Evolutionary conservation across 768 basidiomycete genomes (phyloP).

Genomic region (Pisolithus microcarpus): DNA sequence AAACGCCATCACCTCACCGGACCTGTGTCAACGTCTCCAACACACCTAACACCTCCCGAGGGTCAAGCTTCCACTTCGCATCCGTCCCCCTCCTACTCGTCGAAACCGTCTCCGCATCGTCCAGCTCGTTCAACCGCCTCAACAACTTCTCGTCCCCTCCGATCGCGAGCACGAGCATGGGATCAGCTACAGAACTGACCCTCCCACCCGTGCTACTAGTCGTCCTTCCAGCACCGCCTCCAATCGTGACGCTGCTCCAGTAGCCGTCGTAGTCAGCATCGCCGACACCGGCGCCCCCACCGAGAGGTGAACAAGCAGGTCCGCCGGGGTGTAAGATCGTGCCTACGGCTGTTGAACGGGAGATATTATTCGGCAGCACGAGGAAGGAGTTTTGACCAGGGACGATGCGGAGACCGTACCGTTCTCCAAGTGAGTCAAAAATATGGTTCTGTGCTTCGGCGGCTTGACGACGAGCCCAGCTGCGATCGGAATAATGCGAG

Average conservation of each 20-base stretch:
- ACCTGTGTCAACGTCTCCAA: slow-evolving; percentile 27
- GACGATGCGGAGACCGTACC: slow-evolving; percentile 77
- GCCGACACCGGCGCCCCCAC: slow-evolving; percentile 4
- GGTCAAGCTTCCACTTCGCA: slow-evolving; percentile 58
- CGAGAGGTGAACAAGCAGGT: slow-evolving; percentile 31
- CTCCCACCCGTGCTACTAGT: slow-evolving; percentile 33
- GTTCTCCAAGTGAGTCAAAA: slow-evolving; percentile 80
- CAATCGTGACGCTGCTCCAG: background rate
- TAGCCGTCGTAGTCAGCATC: background rate
- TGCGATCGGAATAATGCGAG: slow-evolving; percentile 47
- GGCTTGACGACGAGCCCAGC: slow-evolving; percentile 82
- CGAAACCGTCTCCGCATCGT: slow-evolving; percentile 63
- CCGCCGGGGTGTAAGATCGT: slow-evolving; percentile 67
- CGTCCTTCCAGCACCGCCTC: background rate
- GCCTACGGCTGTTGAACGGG: slow-evolving; percentile 75
- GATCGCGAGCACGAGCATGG: slow-evolving; percentile 56
- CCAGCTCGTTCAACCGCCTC: slow-evolving; percentile 67
- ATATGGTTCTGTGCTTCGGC: slow-evolving; percentile 91
- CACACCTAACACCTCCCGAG: slow-evolving; percentile 29
- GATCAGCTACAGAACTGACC: slow-evolving; percentile 32
- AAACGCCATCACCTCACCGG: background rate
- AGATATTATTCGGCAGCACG: slow-evolving; percentile 75
- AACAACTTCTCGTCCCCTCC: slow-evolving; percentile 76
- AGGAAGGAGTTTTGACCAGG: slow-evolving; percentile 76
- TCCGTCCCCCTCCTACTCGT: slow-evolving; percentile 72